Percentiles rank a stretch among this genome's conserved stretches.
Evolutionary conservation across 2,329 filamentous ascomycete genomes (phyloP).

Genomic region (Hypoxylon sp.): DNA sequence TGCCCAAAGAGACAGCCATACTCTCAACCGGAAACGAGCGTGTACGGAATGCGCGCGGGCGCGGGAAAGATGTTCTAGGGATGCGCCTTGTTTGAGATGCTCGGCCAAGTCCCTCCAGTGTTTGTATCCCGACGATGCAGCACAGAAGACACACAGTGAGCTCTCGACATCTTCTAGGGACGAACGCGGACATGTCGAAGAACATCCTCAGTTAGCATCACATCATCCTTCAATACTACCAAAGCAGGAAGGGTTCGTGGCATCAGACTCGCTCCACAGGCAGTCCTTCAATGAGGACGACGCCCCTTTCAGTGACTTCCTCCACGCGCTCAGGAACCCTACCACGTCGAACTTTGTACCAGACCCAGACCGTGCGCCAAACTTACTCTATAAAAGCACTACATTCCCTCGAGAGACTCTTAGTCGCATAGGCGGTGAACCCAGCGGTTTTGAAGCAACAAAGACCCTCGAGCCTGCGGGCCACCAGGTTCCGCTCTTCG

Average conservation of each 20-base stretch:
- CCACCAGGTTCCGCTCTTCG: conserved; percentile 33
- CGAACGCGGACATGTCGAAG: conserved; percentile 28
- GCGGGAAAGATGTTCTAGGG: conserved; percentile 49
- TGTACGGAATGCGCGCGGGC: conserved; percentile 49
- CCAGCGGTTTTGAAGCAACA: conserved; percentile 12
- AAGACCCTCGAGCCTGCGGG: conserved; percentile 20
- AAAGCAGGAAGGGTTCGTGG: conserved; percentile 19
- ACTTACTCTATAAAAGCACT: conserved; percentile 16
- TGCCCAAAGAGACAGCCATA: conserved; percentile 37
- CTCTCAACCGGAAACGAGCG: conserved; percentile 46
- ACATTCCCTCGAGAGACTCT: conserved; percentile 8
- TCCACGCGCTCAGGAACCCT: conserved; percentile 25
- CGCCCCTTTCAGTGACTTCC: conserved; percentile 27
- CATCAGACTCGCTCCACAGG: conserved; percentile 14
- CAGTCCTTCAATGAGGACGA: conserved; percentile 27
- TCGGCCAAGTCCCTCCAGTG: conserved; percentile 45
- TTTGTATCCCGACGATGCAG: conserved; percentile 47
- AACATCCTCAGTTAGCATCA: conserved; percentile 17
- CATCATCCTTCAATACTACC: conserved; percentile 22
- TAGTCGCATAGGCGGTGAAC: conserved; percentile 3
- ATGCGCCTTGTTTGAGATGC: conserved; percentile 48
- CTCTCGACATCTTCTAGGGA: conserved; percentile 3
- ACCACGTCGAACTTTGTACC: conserved; percentile 17
- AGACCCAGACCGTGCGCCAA: conserved; percentile 7
- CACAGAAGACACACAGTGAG: conserved; percentile 31